Conservation (phyloP, 306 rosid genomes). For the Dryas alaskensis region DNA sequence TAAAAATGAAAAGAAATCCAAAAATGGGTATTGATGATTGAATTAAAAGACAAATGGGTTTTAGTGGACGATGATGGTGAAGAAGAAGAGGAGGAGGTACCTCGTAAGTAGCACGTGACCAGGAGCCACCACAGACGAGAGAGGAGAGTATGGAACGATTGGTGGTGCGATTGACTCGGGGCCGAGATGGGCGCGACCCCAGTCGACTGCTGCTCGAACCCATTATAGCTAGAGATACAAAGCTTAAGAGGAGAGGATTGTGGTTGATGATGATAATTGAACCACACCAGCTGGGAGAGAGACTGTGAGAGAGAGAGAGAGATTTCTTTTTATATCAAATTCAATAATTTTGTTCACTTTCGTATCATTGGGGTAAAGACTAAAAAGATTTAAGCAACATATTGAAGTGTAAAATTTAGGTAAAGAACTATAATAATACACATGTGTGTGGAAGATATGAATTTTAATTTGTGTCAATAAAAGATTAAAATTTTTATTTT, state of each 20-base stretch:
- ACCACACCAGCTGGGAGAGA: conserved; percentile 31
- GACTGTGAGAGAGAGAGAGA: not conserved
- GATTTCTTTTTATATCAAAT: conserved; percentile 26
- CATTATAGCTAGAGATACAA: conserved; percentile 36
- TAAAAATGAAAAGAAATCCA: not conserved
- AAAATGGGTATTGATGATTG: conserved; percentile 19
- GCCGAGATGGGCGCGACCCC: conserved; percentile 54
- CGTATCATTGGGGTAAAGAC: conserved; percentile 24
- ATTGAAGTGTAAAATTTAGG: too few relatives aligned
- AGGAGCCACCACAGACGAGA: conserved; percentile 70
- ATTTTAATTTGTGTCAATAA: too few relatives aligned
- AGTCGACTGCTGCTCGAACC: conserved; percentile 68
- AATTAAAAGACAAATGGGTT: not conserved
- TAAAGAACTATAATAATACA: too few relatives aligned
- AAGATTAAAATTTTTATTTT: too few relatives aligned
- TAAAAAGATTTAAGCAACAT: too few relatives aligned
- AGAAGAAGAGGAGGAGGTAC: conserved; percentile 28
- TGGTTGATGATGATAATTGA: conserved; percentile 36
- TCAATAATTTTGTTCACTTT: conserved; percentile 21
- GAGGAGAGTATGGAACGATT: conserved; percentile 61
- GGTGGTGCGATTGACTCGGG: conserved; percentile 50
- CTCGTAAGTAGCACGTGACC: conserved; percentile 60
- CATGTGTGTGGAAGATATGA: too few relatives aligned
- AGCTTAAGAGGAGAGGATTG: not conserved
- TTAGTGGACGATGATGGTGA: not conserved